Conservation (phyloP, 1,139 yeast genomes). For the Geotrichum australiense region DNA sequence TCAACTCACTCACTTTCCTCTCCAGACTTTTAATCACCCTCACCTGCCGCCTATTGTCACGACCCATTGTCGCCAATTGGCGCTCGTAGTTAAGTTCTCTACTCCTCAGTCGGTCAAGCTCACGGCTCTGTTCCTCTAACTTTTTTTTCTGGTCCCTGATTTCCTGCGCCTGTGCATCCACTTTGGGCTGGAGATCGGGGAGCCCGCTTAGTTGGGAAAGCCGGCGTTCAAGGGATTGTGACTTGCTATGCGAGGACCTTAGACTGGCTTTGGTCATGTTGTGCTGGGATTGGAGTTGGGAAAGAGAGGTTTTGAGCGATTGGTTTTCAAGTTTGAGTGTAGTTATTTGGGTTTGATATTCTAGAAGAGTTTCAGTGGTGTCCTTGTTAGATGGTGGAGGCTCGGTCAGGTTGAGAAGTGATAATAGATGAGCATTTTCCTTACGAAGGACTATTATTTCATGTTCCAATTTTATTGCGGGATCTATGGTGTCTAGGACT, state of each 20-base stretch:
- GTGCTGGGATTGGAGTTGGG: background rate
- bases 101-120: background rate
- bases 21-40: background rate
- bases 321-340: background rate
- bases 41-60: conserved; percentile 1
- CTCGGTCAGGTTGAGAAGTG: background rate
- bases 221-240: background rate
- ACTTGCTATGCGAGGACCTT: background rate
- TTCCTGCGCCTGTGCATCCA: background rate
- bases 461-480: background rate
- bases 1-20: background rate
- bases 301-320: background rate
- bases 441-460: background rate
- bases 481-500: conserved; percentile 1
- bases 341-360: background rate
- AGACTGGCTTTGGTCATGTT: background rate
- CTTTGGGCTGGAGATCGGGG: conserved; percentile 1
- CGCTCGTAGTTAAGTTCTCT: background rate
- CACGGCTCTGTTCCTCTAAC: background rate
- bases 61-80: background rate
- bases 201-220: background rate
- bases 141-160: background rate
- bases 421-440: background rate
- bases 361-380: background rate
- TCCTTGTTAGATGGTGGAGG: background rate